Evolutionary conservation across 1,284 basidiomycete genomes (phyloP), one percentile per base, ranked within the genome.

Genomic region (Leccinum pachyderme): DNA sequence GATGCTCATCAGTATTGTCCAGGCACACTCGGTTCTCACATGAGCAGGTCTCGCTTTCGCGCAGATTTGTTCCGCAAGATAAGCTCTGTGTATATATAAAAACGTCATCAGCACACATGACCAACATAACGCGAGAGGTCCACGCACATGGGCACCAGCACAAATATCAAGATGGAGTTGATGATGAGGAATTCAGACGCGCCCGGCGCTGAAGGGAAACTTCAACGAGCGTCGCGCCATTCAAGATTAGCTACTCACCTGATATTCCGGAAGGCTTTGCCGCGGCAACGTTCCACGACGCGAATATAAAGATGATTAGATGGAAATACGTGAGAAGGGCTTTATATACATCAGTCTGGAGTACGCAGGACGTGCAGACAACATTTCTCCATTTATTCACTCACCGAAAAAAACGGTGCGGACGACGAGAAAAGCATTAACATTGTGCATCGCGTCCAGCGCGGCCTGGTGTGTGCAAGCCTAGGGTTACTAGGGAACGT

Each of bases 351-450:
- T 59, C 27, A 56, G 33, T 22, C 12, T 11, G 22, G 5, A 32
- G 49, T 4, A 28, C 11, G 4, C 32, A 1, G 15, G 25, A 28
- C 6, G 24, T 25, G 11, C 3, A 45, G n/a, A 7, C 3, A 31
- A 31, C 18, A 18, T 18, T 7, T 31, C 50, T 18, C 15, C n/a
- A 52, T 7, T 46, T 6, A 33, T 37, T 24, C 0, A 62, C 83
- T 68, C 59, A 85, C 86, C 75, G 57, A 87, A 79, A 53, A 81
- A 69, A 45, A 84, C 76, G 44, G 81, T 76, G 49, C 86, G 81
- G 55, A 79, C 63, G 55, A 83, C 70, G 54, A 87, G 67, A 66
- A 88, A 76, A 5, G 69, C 68, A 54, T 69, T 76, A 50, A 68
- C 68, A 54, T 69, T 76, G 49, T 64, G 63, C 73, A 76, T 74